A percentile compares a stretch with the other conserved stretches of the same genome.
These are phyloP conservation scores for Starmerella asiatica DNA, from an alignment of 805 yeast genomes.

Conservation along the genomic window DNA sequence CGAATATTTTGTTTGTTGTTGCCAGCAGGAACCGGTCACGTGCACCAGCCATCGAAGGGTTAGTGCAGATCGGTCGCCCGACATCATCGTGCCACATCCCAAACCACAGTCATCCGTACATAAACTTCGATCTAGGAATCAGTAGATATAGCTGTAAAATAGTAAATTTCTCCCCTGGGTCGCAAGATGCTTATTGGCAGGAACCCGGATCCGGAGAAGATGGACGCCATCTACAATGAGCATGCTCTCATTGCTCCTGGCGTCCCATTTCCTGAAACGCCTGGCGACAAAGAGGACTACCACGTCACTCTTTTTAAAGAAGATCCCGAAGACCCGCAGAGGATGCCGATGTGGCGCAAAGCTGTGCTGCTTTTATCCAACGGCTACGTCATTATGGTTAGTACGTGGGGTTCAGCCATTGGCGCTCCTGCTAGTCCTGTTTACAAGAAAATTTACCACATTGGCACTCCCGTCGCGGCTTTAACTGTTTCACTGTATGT, in stretches of 20 bases:
- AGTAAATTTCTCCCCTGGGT: background rate
- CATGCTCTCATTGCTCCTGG: constrained; percentile 7
- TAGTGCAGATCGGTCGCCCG: background rate
- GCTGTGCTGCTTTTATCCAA: constrained; percentile 33
- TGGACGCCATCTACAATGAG: background rate
- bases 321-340: constrained; percentile 71
- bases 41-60: too few species aligned
- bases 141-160: too few species aligned
- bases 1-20: too few species aligned
- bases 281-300: constrained; percentile 28
- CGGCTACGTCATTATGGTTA: constrained; percentile 38
- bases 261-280: constrained; percentile 8
- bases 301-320: constrained; percentile 63
- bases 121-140: background rate
- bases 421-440: constrained; percentile 48
- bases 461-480: constrained; percentile 56
- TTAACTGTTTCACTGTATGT: constrained; percentile 71
- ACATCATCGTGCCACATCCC: too few species aligned
- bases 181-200: background rate
- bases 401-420: constrained; percentile 74
- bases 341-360: constrained; percentile 48
- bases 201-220: background rate
- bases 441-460: constrained; percentile 40
- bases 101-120: too few species aligned
- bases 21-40: too few species aligned